Evolutionary conservation across 495 filamentous ascomycete genomes (phyloP), one percentile per base, ranked within the genome.

Genomic region (Halenospora varia): DNA sequence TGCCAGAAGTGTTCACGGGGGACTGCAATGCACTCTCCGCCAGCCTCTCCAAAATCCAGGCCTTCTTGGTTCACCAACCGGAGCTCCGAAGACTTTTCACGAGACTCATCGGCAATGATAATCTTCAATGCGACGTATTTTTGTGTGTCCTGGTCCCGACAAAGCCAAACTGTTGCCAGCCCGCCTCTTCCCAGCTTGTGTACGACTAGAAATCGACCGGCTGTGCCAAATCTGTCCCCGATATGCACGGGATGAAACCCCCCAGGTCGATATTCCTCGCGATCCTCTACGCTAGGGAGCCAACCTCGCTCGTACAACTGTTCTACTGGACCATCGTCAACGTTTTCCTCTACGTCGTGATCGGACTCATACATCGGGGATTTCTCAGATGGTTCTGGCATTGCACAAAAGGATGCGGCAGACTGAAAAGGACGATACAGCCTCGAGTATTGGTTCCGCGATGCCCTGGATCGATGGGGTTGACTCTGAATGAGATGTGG

Each of bases 91-190:
- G 25, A 49, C 8, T 26, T 20, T 19, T 47, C 41, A 29, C 41
- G 17, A 20, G 55, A 47, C 23, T 48, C 63, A 45, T 45, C 42
- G 25, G 66, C 61, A 3, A 48, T 62, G 52, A 59, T 52, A 20
- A 68, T 57, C 51, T 70, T 70, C 40, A 67, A 26, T 17, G 68
- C 68, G 19, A 68, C 57, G 22, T 70, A 65, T 25, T 26, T 56
- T 3, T 54, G 51, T 15, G 63, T 48, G 19, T 10, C 44, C 10
- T 46, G 51, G 40, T 77, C 74, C 11, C 60, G 61, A 55, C 71
- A 70, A 24, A 78, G 73, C 74, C 73, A 77, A 48, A 70, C 65
- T 24, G 74, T 77, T 8, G 72, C 76, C 58, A 68, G 76, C 10
- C 64, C 58, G 56, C 74, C 74, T 39, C 66, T 62, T 1, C 73